phyloP scores from a whole-genome alignment of 352 stramenopile genomes.

The Pythium myriotylum region DNA sequence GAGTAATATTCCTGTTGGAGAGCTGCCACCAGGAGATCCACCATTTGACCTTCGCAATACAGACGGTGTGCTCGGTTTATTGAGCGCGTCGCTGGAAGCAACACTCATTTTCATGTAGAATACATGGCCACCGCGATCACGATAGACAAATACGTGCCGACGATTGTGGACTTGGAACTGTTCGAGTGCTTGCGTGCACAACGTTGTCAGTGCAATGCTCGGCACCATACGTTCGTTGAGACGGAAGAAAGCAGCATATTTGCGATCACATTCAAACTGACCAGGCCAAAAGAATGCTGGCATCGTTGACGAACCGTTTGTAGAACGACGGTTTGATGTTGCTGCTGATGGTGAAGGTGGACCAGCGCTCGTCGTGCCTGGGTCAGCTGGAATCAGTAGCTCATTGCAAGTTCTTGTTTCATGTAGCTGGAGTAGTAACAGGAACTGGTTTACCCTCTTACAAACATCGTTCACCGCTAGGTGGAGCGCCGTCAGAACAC shows the following conservation, averaged over 20 bases:
- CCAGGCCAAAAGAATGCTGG: slow-evolving; percentile 85
- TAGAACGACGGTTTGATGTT: background rate
- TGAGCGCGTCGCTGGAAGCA: slow-evolving; percentile 8
- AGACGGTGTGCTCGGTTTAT: slow-evolving; percentile 8
- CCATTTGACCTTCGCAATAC: background rate
- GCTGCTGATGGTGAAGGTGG: slow-evolving; percentile 24
- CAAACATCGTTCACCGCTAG: slow-evolving; percentile 66
- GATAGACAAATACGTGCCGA: slow-evolving; percentile 86
- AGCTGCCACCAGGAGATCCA: background rate
- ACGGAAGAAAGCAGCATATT: slow-evolving; percentile 79
- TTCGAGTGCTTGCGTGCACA: slow-evolving; percentile 84
- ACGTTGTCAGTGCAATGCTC: slow-evolving; percentile 78
- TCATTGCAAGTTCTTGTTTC: slow-evolving; percentile 80
- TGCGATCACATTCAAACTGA: slow-evolving; percentile 83
- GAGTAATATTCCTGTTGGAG: slow-evolving; percentile 57
- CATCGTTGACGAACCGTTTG: slow-evolving; percentile 4
- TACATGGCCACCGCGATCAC: slow-evolving; percentile 80
- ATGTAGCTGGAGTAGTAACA: slow-evolving; percentile 84
- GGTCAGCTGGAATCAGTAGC: slow-evolving; percentile 47
- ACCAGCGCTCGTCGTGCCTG: slow-evolving; percentile 25
- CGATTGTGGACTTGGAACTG: slow-evolving; percentile 91
- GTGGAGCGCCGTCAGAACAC: slow-evolving; percentile 73
- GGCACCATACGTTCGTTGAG: slow-evolving; percentile 80
- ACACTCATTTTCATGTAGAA: slow-evolving; percentile 90
- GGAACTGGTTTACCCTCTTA: slow-evolving; percentile 84